These are phyloP conservation scores for Nectriaceae sp. DNA, from an alignment of 2,329 filamentous ascomycete species.

Conservation along the genomic window DNA sequence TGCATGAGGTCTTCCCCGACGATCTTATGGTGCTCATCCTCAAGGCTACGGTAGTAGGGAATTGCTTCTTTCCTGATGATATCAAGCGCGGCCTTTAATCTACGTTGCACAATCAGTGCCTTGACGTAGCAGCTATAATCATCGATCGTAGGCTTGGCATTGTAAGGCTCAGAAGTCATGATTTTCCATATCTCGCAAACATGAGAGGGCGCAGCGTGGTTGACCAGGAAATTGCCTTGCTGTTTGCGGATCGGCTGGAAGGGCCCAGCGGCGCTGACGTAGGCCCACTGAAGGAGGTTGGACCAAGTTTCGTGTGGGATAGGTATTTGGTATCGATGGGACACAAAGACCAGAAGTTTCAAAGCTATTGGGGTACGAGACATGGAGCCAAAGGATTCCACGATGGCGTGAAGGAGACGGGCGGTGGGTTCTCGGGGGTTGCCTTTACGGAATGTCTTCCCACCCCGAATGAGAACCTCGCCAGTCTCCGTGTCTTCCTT, in stretches of 20 bases:
- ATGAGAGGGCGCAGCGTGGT: slow-evolving; percentile 41
- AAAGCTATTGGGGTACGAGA: slow-evolving; percentile 61
- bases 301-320: slow-evolving; percentile 64
- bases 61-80: slow-evolving; percentile 43
- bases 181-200: slow-evolving; percentile 57
- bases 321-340: slow-evolving; percentile 56
- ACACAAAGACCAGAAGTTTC: slow-evolving; percentile 63
- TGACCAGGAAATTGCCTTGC: slow-evolving; percentile 29
- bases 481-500: slow-evolving; percentile 16
- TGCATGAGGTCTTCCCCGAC: slow-evolving; percentile 37
- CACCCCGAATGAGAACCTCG: slow-evolving; percentile 30
- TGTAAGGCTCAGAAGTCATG: slow-evolving; percentile 61
- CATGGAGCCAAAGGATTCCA: slow-evolving; percentile 68
- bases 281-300: slow-evolving; percentile 68
- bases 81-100: slow-evolving; percentile 33
- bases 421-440: slow-evolving; percentile 61
- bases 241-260: slow-evolving; percentile 38
- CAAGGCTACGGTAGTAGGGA: slow-evolving; percentile 36
- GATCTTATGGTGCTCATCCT: slow-evolving; percentile 27
- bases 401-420: slow-evolving; percentile 64
- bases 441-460: slow-evolving; percentile 43
- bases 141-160: slow-evolving; percentile 56
- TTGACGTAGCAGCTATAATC: slow-evolving; percentile 53
- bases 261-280: slow-evolving; percentile 51
- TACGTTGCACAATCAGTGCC: slow-evolving; percentile 34